Evolutionary conservation across 2,329 filamentous ascomycete species (phyloP).

Genomic region (Akanthomyces muscarius): DNA sequence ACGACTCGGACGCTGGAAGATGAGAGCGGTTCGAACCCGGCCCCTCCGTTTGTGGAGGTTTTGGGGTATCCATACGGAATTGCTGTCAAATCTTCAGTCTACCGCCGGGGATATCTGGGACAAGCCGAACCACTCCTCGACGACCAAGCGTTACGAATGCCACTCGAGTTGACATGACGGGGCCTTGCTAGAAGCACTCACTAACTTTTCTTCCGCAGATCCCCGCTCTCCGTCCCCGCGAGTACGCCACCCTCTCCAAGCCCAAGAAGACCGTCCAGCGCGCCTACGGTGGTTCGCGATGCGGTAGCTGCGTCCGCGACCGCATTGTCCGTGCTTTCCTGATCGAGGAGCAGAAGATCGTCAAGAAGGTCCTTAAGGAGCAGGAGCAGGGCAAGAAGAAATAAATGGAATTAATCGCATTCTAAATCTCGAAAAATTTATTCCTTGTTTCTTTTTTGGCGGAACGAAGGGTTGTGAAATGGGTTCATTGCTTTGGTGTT

Average conservation of each 20-base stretch:
- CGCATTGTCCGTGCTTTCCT: slow-evolving; percentile 96
- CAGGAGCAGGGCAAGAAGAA: slow-evolving; percentile 73
- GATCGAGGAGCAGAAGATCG: slow-evolving; percentile 99
- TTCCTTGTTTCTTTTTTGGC: slow-evolving; percentile 20
- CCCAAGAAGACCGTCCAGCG: slow-evolving; percentile 99
- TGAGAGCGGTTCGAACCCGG: too few relatives aligned
- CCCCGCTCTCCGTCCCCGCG: slow-evolving; percentile 94
- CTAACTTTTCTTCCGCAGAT: slow-evolving; percentile 52
- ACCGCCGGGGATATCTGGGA: neutral
- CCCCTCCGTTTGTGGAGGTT: neutral
- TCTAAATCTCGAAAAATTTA: slow-evolving; percentile 13
- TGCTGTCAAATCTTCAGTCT: slow-evolving; percentile 2
- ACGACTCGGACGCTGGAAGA: neutral
- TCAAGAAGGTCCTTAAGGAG: slow-evolving; percentile 99
- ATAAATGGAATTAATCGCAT: slow-evolving; percentile 43
- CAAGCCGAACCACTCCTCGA: neutral
- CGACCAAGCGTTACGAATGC: slow-evolving; percentile 4
- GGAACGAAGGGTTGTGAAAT: slow-evolving; percentile 25
- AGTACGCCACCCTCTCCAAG: slow-evolving; percentile 95
- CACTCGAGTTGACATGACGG: neutral
- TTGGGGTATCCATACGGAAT: neutral
- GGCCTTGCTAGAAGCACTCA: neutral
- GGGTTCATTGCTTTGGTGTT: slow-evolving; percentile 53
- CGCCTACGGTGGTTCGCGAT: slow-evolving; percentile 97
- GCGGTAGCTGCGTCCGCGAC: slow-evolving; percentile 97